Percentiles rank a stretch among this genome's conserved stretches.
Conservation (phyloP, 164 flowering plant species). For the Umbellularia californica region DNA sequence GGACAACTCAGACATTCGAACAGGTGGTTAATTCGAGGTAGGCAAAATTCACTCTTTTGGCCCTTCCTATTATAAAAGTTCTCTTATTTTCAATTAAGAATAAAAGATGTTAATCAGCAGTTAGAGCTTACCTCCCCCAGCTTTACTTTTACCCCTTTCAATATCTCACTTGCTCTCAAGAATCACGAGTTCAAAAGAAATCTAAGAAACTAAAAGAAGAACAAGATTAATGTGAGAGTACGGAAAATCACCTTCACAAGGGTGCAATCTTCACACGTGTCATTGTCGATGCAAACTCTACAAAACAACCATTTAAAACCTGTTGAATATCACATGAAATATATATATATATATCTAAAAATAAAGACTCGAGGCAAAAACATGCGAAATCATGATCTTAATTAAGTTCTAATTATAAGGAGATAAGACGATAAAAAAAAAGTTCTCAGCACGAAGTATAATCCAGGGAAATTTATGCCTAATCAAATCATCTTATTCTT, state of each 20-base stretch:
- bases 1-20: no score
- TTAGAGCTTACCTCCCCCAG: background rate
- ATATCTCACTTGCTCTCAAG: background rate
- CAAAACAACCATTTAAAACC: constrained; percentile 5
- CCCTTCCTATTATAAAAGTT: no score
- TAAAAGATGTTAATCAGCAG: no score
- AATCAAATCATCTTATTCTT: background rate
- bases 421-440: background rate
- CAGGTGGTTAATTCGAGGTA: no score
- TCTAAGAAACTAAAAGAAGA: background rate
- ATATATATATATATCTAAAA: no score
- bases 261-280: constrained; percentile 61
- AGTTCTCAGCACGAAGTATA: background rate
- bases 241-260: constrained; percentile 68
- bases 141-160: no score
- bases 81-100: background rate
- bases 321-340: background rate
- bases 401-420: background rate
- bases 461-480: background rate
- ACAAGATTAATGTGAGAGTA: background rate
- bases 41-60: no score
- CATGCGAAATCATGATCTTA: background rate
- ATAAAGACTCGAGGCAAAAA: background rate
- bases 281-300: constrained; percentile 85
- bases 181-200: background rate